Base-by-base conservation (phyloP, 192 early-diverging fungal species). In the Backusella mclennaniae region DNA sequence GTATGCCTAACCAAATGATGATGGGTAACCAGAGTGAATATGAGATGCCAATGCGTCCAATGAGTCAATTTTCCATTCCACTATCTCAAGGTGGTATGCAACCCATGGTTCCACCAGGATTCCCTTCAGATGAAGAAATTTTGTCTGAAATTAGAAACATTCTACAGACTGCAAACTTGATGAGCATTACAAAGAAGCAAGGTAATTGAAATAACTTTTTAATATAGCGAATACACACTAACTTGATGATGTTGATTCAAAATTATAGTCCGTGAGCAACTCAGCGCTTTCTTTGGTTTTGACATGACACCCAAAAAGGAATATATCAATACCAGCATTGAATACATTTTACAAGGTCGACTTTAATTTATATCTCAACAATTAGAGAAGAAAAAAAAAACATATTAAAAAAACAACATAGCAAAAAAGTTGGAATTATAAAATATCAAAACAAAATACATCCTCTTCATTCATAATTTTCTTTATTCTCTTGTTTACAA, bases 151-250 rank as follows among this genome's bases (percentile, higher is more conserved):
- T 95, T 42, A 86, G 87, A 72, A 92, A 92, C 76, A 94, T 98
- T 36, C 88, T 99, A 26, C 82, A 90, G 15, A 94, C 93, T 0
- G 95, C 95, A 9, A 93, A 99, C 77, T 82, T 99, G 71, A 98
- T 98, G 97, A 94, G 92, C n/a, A 93, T 99, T 67, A 99, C 98
- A 53, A 98, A 99, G 89, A 98, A 98, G 84, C 94, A 95, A 88
- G 89, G 87, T 88, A 88, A 69, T 56, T 33, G 29, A 63, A 39
- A 66, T 31, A 35, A 14, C 14, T 33, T 38, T 15, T 84, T 75
- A 84, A 86, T 76, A 81, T 90, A 82, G 2, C 74, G 63, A 21
- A 66, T 52, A 17, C 31, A 6, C 1, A n/a, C 6, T 49, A 49
- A 49, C 19, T n/a, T 49, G 17, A 49, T 49, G 46, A 6, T 49